Percentiles rank a stretch among this genome's conserved stretches.
These are phyloP conservation scores for Fusarium sp. DNA, from an alignment of 2,329 filamentous ascomycete species.

Conservation along the genomic window DNA sequence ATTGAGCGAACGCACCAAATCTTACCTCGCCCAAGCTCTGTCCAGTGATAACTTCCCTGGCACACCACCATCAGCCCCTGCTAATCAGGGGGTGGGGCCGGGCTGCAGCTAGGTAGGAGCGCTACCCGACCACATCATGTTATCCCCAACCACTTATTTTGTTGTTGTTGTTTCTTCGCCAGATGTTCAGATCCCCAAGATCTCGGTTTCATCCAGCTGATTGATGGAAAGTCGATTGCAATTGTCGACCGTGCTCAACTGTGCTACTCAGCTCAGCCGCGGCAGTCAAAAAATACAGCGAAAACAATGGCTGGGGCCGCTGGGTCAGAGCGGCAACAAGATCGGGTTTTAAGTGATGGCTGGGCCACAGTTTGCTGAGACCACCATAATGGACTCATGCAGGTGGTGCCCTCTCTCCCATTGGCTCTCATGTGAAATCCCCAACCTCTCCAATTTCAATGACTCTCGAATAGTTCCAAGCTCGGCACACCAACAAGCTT, in stretches of 20 bases:
- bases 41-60: constrained; percentile 33
- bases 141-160: constrained; percentile 34
- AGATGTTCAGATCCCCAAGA: neutral
- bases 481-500: constrained; percentile 36
- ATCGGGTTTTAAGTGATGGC: constrained; percentile 5
- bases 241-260: constrained; percentile 13
- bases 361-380: constrained; percentile 27
- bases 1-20: constrained; percentile 35
- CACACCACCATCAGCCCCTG: constrained; percentile 44
- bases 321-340: constrained; percentile 5
- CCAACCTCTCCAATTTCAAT: constrained; percentile 45
- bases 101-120: constrained; percentile 26
- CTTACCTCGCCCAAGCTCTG: constrained; percentile 15
- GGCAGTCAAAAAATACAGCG: neutral
- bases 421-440: constrained; percentile 43
- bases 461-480: constrained; percentile 23
- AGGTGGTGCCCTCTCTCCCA: constrained; percentile 14
- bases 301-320: constrained; percentile 23
- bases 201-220: constrained; percentile 7
- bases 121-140: constrained; percentile 9
- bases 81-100: constrained; percentile 39
- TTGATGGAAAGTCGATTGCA: constrained; percentile 6
- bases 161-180: neutral
- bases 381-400: constrained; percentile 35
- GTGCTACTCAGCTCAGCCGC: constrained; percentile 26